phyloP scores from a whole-genome alignment of 768 basidiomycete genomes.

The Dacryopinax primogenitus region DNA sequence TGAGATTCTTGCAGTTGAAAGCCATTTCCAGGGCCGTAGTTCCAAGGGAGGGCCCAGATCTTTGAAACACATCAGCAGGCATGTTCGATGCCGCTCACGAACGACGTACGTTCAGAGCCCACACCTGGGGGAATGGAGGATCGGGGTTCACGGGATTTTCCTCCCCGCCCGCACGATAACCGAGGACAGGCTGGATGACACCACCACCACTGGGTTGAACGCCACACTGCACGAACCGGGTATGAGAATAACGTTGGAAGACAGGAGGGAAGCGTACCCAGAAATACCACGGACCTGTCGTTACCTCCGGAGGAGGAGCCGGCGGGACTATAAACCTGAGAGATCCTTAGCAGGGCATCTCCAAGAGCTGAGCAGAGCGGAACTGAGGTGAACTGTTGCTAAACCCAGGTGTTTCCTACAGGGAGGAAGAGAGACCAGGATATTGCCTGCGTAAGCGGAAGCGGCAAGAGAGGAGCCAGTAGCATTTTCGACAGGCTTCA shows the following conservation, averaged over 20 bases:
- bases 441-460: too few species aligned
- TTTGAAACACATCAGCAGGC: background rate
- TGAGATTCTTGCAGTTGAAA: background rate
- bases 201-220: constrained; percentile 6
- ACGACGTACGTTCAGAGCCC: constrained; percentile 2
- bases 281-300: constrained; percentile 1
- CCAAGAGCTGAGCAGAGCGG: too few species aligned
- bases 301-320: background rate
- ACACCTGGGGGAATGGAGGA: constrained; percentile 3
- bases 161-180: background rate
- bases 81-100: background rate
- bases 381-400: too few species aligned
- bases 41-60: background rate
- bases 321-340: too few species aligned
- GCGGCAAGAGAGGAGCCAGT: too few species aligned
- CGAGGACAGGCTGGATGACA: constrained; percentile 8
- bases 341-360: too few species aligned
- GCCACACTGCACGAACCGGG: constrained; percentile 5
- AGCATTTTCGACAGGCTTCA: too few species aligned
- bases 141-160: background rate
- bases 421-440: too few species aligned
- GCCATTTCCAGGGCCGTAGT: background rate
- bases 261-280: background rate
- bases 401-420: too few species aligned
- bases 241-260: too few species aligned